Base-by-base conservation (phyloP, 106 monocot genomes). In the Platanthera guangdongensis region DNA sequence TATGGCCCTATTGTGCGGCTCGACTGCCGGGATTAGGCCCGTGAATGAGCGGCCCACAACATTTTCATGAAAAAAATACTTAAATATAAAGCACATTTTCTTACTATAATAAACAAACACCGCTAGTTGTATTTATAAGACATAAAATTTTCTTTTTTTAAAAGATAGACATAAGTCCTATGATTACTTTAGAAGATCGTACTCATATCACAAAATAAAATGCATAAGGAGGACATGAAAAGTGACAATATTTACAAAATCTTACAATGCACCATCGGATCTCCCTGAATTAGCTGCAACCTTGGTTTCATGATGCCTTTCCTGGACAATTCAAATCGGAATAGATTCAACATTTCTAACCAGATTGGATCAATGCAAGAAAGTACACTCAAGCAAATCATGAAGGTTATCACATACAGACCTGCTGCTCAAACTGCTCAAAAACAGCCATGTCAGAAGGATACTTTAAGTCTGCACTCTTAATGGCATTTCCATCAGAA, bases 371-470 rank as follows among this genome's bases (percentile, higher is more conserved):
- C 21, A 21, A 47, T 8, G 74, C 11, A 13, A 13, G 16, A 48
- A 59, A 12, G 51, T 45, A 11, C 7, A 49, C 14, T 0, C 6
- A 63, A 47, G 49, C 70, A 65, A 50, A 45, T 53, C 30, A 15
- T 16, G 68, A 55, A 30, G 63, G 11, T 8, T n/a, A 30, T 47
- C 4, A 71, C 51, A 65, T 0, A 9, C 74, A 57, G 55, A 88
- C 90, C 90, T 88, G 88, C 16, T 76, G 78, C 50, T 85, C 88
- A 76, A 86, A 90, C 80, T 88, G 90, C 81, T 94, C 93, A 52
- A 75, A 90, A 52, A 90, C 86, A 47, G 93, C 87, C 76, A 78
- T 78, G 32, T 86, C 88, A 45, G 88, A 50, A 47, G 71, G 50
- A 15, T 47, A 77, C 47, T 78, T 81, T 50, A 9, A 15, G 71